Evolutionary conservation across 2,329 filamentous ascomycete species (phyloP).

Genomic region (Phialocephala subalpina): DNA sequence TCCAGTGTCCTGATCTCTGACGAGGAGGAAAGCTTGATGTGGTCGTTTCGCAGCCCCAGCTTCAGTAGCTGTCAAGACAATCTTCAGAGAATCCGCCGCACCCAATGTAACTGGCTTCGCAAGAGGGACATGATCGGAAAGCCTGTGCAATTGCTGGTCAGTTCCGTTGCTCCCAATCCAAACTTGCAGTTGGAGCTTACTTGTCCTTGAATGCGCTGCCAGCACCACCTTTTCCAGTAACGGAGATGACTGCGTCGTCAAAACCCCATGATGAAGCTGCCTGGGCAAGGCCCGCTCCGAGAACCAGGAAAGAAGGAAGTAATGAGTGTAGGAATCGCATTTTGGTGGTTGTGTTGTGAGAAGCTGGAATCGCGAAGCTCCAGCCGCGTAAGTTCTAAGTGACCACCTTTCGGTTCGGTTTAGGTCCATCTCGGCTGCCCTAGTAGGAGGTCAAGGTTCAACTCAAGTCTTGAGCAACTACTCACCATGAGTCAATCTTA

Average conservation of each 20-base stretch:
- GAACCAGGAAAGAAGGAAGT: conserved; percentile 50
- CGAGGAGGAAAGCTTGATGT: conserved; percentile 90
- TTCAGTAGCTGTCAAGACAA: conserved; percentile 83
- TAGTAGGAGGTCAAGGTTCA: not conserved
- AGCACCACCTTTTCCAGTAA: conserved; percentile 67
- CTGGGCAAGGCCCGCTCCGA: conserved; percentile 48
- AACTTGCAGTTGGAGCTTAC: conserved; percentile 54
- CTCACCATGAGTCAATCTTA: no score
- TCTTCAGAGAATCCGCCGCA: conserved; percentile 77
- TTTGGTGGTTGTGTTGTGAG: conserved; percentile 18
- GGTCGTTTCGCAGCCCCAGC: conserved; percentile 81
- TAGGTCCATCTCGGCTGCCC: not conserved
- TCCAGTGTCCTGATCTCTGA: conserved; percentile 77
- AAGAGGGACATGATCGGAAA: conserved; percentile 49
- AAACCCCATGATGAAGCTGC: conserved; percentile 73
- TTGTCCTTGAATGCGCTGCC: conserved; percentile 64
- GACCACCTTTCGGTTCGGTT: conserved; percentile 9
- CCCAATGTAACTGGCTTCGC: conserved; percentile 71
- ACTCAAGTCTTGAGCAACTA: no score
- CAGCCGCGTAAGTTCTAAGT: conserved; percentile 25
- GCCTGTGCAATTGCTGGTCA: conserved; percentile 32
- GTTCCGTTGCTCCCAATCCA: conserved; percentile 14
- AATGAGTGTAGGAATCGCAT: conserved; percentile 53
- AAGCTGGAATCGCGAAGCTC: conserved; percentile 17
- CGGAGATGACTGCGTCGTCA: conserved; percentile 73